A percentile compares a stretch with the other conserved stretches of the same genome.
Evolutionary conservation across 371 early-diverging fungal genomes (phyloP).

Genomic region (Coemansia sp.): DNA sequence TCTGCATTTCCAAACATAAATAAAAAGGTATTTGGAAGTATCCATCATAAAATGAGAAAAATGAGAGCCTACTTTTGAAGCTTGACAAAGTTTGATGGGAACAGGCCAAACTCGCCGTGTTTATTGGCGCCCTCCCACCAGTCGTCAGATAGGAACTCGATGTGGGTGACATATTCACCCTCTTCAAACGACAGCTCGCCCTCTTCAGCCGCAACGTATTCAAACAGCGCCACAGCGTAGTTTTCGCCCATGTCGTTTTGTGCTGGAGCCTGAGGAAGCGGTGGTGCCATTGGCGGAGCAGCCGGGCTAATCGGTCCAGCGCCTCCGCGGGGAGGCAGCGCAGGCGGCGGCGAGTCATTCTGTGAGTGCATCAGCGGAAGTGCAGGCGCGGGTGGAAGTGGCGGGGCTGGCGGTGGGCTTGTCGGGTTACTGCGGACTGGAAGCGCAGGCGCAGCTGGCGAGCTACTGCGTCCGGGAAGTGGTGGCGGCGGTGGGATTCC

Average conservation of each 20-base stretch:
- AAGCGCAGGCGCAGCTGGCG: conserved; percentile 17
- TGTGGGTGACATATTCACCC: conserved; percentile 71
- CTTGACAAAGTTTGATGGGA: conserved; percentile 68
- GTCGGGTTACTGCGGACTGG: conserved; percentile 13
- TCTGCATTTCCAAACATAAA: conserved; percentile 70
- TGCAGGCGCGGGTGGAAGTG: conserved; percentile 11
- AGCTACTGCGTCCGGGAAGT: conserved; percentile 10
- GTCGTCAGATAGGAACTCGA: conserved; percentile 81
- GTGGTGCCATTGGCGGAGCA: conserved; percentile 27
- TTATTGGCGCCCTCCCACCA: conserved; percentile 85
- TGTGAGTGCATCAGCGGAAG: conserved; percentile 22
- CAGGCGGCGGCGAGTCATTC: conserved; percentile 16
- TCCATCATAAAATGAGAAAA: neutral
- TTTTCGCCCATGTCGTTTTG: conserved; percentile 43
- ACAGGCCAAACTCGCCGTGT: conserved; percentile 66
- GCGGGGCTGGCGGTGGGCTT: conserved; percentile 15
- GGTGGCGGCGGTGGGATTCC: conserved; percentile 29
- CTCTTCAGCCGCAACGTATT: conserved; percentile 83
- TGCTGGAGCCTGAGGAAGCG: conserved; percentile 23
- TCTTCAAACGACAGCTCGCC: conserved; percentile 83
- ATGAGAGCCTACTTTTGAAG: conserved; percentile 4
- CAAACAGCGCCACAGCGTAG: conserved; percentile 72
- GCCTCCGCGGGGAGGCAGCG: conserved; percentile 30
- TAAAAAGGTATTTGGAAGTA: neutral
- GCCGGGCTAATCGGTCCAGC: conserved; percentile 29